Conservation (phyloP, 1,139 yeast genomes). For the Hansenula lynferdii region DNA sequence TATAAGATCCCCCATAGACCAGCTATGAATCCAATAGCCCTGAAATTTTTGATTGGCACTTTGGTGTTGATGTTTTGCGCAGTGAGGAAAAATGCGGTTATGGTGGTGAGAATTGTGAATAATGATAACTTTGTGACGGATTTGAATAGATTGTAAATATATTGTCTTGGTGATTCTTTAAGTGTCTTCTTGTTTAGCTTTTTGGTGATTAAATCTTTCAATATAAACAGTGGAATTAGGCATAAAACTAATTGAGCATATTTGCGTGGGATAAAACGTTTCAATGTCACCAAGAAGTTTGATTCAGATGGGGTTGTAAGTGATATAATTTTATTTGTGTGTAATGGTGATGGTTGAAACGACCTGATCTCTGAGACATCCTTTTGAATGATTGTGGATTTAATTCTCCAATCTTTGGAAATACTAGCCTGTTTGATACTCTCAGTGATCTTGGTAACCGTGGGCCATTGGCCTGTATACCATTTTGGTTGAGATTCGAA, state of each 20-base stretch:
- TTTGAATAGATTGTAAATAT: neutral
- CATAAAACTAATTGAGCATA: constrained; percentile 1
- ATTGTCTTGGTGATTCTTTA: neutral
- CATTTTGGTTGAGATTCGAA: constrained; percentile 13
- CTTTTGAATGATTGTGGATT: constrained; percentile 4
- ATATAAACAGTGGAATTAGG: constrained; percentile 4
- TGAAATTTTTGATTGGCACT: constrained; percentile 3
- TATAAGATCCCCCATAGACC: constrained; percentile 9
- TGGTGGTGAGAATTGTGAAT: neutral
- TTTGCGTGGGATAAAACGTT: constrained; percentile 9
- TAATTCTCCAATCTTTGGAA: neutral
- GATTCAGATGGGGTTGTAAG: constrained; percentile 13
- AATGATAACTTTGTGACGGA: constrained; percentile 3
- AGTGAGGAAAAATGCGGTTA: constrained; percentile 4
- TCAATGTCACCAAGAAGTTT: constrained; percentile 4
- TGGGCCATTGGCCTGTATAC: constrained; percentile 11
- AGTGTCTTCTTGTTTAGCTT: neutral
- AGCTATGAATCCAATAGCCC: constrained; percentile 8
- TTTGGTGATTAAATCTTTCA: neutral
- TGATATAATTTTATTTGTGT: constrained; percentile 10
- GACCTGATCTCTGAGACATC: constrained; percentile 4
- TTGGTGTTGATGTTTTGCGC: neutral
- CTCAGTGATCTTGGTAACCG: constrained; percentile 4
- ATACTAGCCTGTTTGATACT: constrained; percentile 4
- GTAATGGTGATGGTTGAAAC: constrained; percentile 3